These are phyloP conservation scores for Staphylotrichum longicolle DNA, from an alignment of 495 filamentous ascomycete species.

Conservation along the genomic window DNA sequence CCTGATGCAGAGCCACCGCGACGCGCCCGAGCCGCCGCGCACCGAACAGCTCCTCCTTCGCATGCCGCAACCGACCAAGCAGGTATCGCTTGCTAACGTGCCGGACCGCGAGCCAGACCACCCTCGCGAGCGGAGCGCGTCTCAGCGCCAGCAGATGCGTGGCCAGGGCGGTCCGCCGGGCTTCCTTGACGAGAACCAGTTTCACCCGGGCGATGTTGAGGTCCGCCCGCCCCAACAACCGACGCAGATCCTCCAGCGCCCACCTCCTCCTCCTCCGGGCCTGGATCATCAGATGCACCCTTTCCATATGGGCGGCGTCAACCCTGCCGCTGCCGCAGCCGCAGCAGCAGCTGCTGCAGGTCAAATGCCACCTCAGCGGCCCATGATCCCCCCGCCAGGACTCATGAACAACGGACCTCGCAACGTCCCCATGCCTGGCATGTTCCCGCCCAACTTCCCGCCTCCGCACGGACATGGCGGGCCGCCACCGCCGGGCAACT, in stretches of 20 bases:
- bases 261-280: conserved; percentile 52
- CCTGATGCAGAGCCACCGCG: conserved; percentile 51
- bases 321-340: conserved; percentile 17
- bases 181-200: conserved; percentile 45
- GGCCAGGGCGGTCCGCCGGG: conserved; percentile 33
- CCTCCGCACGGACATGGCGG: conserved; percentile 25
- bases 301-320: conserved; percentile 40
- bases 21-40: conserved; percentile 44
- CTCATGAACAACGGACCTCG: conserved; percentile 45
- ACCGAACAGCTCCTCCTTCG: conserved; percentile 38
- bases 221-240: conserved; percentile 36
- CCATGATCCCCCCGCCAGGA: conserved; percentile 55
- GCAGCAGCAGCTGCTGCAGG: conserved; percentile 12
- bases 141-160: conserved; percentile 36
- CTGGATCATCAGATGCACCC: conserved; percentile 50
- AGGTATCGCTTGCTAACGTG: conserved; percentile 29
- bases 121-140: conserved; percentile 36
- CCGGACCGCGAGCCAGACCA: conserved; percentile 46
- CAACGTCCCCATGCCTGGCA: conserved; percentile 44
- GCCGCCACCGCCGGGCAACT: conserved; percentile 14
- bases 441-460: conserved; percentile 51
- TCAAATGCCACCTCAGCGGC: conserved; percentile 42
- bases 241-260: conserved; percentile 57
- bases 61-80: conserved; percentile 35
- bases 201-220: conserved; percentile 43